These are phyloP conservation scores for Xerocomus alliaceus DNA, from an alignment of 1,284 basidiomycete species.

Conservation along the genomic window DNA sequence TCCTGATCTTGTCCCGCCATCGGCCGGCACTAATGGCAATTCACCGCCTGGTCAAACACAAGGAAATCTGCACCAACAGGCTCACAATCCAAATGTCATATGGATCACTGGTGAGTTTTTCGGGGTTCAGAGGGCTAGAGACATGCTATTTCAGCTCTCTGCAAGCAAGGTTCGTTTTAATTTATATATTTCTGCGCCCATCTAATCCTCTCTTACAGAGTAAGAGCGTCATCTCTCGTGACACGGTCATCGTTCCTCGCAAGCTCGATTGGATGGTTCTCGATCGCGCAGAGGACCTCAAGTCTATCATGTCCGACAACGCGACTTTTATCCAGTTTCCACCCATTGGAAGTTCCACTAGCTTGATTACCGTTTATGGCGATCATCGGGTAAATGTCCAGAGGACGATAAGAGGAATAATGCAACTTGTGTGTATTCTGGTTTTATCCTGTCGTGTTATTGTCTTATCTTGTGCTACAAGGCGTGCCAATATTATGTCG, in stretches of 20 bases:
- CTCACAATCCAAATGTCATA: constrained; percentile 76
- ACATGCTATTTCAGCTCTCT: constrained; percentile 92
- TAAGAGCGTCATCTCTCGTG: constrained; percentile 89
- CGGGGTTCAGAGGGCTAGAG: constrained; percentile 91
- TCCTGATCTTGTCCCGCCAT: constrained; percentile 54
- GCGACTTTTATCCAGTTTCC: constrained; percentile 96
- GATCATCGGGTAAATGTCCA: constrained; percentile 96
- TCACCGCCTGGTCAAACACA: constrained; percentile 27
- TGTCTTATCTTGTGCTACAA: constrained; percentile 40
- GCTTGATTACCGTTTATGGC: constrained; percentile 92
- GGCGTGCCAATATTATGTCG: constrained; percentile 96
- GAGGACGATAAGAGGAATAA: constrained; percentile 92
- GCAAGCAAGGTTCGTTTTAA: constrained; percentile 74
- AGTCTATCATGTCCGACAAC: constrained; percentile 93
- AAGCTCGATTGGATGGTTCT: constrained; percentile 99
- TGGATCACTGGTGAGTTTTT: constrained; percentile 99
- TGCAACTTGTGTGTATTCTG: constrained; percentile 80
- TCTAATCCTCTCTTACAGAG: constrained; percentile 60
- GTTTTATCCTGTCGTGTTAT: constrained; percentile 16
- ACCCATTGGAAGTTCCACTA: constrained; percentile 87
- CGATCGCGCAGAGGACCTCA: constrained; percentile 90
- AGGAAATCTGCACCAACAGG: constrained; percentile 32
- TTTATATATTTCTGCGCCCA: neutral
- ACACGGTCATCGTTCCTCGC: constrained; percentile 92
- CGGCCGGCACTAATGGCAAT: constrained; percentile 44